Percentiles rank a stretch among this genome's conserved stretches.
Evolutionary conservation across 2,329 filamentous ascomycete genomes (phyloP).

Genomic region (Nigrograna mackinnonii): DNA sequence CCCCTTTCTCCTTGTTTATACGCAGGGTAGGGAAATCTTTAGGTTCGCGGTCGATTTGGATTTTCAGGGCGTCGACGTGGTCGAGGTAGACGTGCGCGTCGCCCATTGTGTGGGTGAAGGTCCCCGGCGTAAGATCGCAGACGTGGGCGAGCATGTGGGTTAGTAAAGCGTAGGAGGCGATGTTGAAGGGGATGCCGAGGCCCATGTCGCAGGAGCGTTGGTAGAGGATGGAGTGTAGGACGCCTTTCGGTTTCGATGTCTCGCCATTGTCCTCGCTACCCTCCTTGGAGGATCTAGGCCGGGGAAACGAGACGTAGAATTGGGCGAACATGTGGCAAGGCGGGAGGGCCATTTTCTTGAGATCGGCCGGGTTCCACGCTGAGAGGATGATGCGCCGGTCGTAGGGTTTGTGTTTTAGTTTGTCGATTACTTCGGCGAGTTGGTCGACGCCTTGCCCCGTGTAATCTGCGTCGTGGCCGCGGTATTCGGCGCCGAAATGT

Average conservation of each 20-base stretch:
- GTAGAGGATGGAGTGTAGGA: constrained; percentile 86
- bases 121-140: constrained; percentile 81
- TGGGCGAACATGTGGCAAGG: constrained; percentile 98
- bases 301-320: constrained; percentile 84
- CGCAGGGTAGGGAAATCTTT: constrained; percentile 78
- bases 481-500: constrained; percentile 92
- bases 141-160: constrained; percentile 95
- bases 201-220: constrained; percentile 97
- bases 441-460: constrained; percentile 89
- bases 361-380: constrained; percentile 90
- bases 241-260: constrained; percentile 57
- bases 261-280: constrained; percentile 18
- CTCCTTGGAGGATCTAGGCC: constrained; percentile 8
- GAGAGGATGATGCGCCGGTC: constrained; percentile 87
- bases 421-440: constrained; percentile 85
- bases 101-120: constrained; percentile 92
- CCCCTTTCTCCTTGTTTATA: constrained; percentile 68
- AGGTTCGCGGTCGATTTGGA: constrained; percentile 80
- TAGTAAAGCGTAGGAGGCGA: constrained; percentile 88
- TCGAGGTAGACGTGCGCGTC: constrained; percentile 97
- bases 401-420: constrained; percentile 81
- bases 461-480: constrained; percentile 71
- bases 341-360: constrained; percentile 86
- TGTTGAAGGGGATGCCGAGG: constrained; percentile 96
- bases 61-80: constrained; percentile 83